Evolutionary conservation across 2,329 filamentous ascomycete genomes (phyloP), one percentile per base, ranked within the genome.

Genomic region (Diaporthe sp.): DNA sequence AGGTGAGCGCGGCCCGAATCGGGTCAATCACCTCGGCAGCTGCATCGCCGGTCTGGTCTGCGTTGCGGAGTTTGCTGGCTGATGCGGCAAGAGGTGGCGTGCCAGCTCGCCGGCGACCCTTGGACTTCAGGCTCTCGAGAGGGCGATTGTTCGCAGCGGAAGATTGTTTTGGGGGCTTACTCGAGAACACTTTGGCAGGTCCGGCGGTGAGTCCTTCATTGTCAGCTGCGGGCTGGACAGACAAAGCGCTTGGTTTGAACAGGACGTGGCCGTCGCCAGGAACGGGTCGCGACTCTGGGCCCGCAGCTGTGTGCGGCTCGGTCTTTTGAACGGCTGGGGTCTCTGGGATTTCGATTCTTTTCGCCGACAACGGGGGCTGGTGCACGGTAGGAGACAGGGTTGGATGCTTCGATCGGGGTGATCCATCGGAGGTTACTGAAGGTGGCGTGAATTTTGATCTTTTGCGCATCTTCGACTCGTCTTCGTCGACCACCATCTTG

Each of bases 1-100:
- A 93, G 2, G 92, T 93, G 71, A 93, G 84, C 3, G 90, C 87
- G 9, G 91, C 90, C 49, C 90, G 87, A 13, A 91, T 80, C 0
- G 90, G 89, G 73, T 91, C 90, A 71, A 86, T 83, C 39, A 90
- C 82, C 57, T 82, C 73, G 17, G 81, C 79, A 17, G 84, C 85
- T 12, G 84, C 82, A 12, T 85, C 83, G 22, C 77, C 77, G 42
- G 79, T 80, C n/a, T 77, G 76, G 28, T 80, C 81, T 31, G 75
- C 76, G 25, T 79, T 76, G 13, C 76, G 34, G 25, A 63, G 74
- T 67, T 76, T 67, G 42, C 72, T 76, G 53, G 76, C 79, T 72
- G 58, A 80, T 47, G 68, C 58, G 39, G 60, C 25, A 5, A 79
- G 77, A 0, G 86, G 86, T 6, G 87, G 86, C 4, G 86, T 86